Evolutionary conservation across 148 eudicot species (phyloP), one percentile per base, ranked within the genome.

Genomic region (Drosera capensis): DNA sequence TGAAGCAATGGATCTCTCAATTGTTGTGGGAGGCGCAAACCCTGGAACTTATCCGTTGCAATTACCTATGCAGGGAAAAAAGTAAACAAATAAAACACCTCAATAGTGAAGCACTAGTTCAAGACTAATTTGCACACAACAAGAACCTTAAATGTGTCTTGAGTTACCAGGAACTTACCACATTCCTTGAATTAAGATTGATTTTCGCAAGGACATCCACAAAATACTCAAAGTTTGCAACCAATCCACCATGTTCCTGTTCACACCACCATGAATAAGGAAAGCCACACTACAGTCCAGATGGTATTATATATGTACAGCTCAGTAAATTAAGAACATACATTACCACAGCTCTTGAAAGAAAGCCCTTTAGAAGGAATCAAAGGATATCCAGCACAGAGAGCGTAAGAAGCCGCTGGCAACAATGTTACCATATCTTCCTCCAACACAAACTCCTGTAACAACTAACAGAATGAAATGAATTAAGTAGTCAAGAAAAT

Each of bases 381-480:
- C 59, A 70, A 51, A 55, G 70, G 46, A 68, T 67, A 63, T 51
- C 97, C 97, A 61, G 64, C 62, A 66, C 71, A 78, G 48, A 90
- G 78, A 31, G 94, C 86, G 61, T 55, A 80, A 42, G 68, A 46
- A 59, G 95, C 93, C 34, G 79, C 77, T 38, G 97, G 97, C 46
- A 90, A 53, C 67, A 71, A 40, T 46, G 57, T 47, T 36, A 69
- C 72, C 54, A 78, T 36, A 26, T 55, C 74, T 58, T 75, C 76
- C 63, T 90, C 72, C 70, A 84, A 68, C 41, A 57, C 38, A 28
- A 40, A 45, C 51, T 73, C 86, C 94, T 88, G 73, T 59, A 69
- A 15, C 38, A 37, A 41, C 49, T 2, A 43, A 38, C 11, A 8
- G 36, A 21, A 13, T 9, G 26, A 23, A 38, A 23, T 15, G 5